Evolutionary conservation across 176 grass and related monocot genomes (phyloP).

Genomic region (Tuctoria greenei): DNA sequence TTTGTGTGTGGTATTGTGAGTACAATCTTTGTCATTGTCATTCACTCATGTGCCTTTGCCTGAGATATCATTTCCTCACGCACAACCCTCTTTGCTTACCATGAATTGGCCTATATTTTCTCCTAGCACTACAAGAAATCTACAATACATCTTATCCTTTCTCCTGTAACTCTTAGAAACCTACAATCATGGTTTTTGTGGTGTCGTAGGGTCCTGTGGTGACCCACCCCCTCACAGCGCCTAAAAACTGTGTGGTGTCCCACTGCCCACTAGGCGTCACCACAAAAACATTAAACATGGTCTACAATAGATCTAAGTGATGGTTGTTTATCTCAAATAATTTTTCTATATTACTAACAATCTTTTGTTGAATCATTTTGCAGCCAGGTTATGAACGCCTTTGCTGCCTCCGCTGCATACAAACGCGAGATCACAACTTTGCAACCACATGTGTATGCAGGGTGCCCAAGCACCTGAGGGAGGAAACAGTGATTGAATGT

Average conservation of each 20-base stretch:
- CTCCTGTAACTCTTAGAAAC: too few relatives aligned
- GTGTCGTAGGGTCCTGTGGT: too few relatives aligned
- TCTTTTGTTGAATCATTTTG: neutral
- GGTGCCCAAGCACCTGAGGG: constrained; percentile 73
- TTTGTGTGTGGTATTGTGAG: neutral
- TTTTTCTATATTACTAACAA: neutral
- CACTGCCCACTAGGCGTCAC: too few relatives aligned
- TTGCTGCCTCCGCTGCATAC: constrained; percentile 79
- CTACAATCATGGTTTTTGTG: too few relatives aligned
- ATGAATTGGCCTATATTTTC: neutral
- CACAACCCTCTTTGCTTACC: neutral
- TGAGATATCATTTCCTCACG: neutral
- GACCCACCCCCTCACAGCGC: too few relatives aligned
- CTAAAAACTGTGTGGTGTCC: too few relatives aligned
- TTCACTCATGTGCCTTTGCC: neutral
- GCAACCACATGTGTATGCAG: constrained; percentile 75
- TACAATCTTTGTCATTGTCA: neutral
- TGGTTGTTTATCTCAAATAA: neutral
- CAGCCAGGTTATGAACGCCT: constrained; percentile 74
- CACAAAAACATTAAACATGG: too few relatives aligned
- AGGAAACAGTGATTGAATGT: constrained; percentile 82
- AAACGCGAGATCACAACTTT: constrained; percentile 78
- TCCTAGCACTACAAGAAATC: neutral
- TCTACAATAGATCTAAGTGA: neutral
- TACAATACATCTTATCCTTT: neutral